These are phyloP conservation scores for Urochloa ruziziensis DNA, from an alignment of 176 grass and related monocot species.

Conservation along the genomic window DNA sequence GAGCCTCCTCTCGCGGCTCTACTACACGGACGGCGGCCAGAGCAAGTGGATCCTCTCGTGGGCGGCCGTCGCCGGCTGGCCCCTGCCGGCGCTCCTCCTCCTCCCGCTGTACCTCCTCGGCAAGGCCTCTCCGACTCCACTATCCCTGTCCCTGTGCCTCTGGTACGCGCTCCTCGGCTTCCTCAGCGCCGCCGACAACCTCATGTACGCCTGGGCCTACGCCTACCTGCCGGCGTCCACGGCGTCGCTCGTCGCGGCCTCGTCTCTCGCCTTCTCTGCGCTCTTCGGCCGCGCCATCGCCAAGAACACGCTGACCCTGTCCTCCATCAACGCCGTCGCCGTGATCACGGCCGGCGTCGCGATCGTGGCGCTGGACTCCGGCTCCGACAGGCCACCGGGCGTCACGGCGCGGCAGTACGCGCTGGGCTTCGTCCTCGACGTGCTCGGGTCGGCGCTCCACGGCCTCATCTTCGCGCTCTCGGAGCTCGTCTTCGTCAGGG, in stretches of 20 bases:
- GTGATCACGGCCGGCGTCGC: slow-evolving; percentile 65
- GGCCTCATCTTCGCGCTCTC: slow-evolving; percentile 94
- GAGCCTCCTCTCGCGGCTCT: slow-evolving; percentile 73
- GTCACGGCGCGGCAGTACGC: slow-evolving; percentile 62
- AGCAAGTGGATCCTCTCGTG: slow-evolving; percentile 96
- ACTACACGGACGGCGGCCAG: slow-evolving; percentile 71
- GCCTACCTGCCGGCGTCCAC: slow-evolving; percentile 89
- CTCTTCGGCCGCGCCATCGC: slow-evolving; percentile 72
- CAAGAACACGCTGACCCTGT: slow-evolving; percentile 58
- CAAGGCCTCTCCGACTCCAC: slow-evolving; percentile 48
- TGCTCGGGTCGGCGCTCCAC: slow-evolving; percentile 80
- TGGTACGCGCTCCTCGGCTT: slow-evolving; percentile 77
- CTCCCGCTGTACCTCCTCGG: slow-evolving; percentile 46
- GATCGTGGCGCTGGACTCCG: slow-evolving; percentile 75
- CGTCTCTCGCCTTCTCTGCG: slow-evolving; percentile 74
- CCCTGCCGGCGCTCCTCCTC: slow-evolving; percentile 54
- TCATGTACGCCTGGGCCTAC: slow-evolving; percentile 90
- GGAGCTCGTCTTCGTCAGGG: slow-evolving; percentile 63
- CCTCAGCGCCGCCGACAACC: slow-evolving; percentile 83
- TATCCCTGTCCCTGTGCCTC: slow-evolving; percentile 37
- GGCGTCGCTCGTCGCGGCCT: slow-evolving; percentile 74
- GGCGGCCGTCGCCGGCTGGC: slow-evolving; percentile 82
- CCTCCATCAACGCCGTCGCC: slow-evolving; percentile 67
- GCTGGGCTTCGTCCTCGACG: slow-evolving; percentile 61
- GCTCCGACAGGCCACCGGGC: slow-evolving; percentile 63